A percentile compares a stretch with the other conserved stretches of the same genome.
phyloP scores from a whole-genome alignment of 805 yeast species.

The Clavispora carvajalis region DNA sequence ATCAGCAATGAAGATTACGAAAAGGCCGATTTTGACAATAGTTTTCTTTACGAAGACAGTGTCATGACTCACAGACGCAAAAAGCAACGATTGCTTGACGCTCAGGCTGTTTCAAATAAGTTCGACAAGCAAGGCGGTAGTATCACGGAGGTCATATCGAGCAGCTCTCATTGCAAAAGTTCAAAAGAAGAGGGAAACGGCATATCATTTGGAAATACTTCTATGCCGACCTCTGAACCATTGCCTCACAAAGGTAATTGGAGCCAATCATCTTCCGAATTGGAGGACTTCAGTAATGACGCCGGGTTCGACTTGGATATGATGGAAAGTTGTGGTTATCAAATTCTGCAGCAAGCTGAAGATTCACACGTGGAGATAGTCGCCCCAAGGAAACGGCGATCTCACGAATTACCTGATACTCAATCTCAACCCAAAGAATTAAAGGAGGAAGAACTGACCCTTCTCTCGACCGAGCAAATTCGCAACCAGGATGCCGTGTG shows the following conservation, averaged over 20 bases:
- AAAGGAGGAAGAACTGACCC: slow-evolving; percentile 9
- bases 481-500: slow-evolving; percentile 38
- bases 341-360: neutral
- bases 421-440: slow-evolving; percentile 3
- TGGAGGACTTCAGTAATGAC: slow-evolving; percentile 19
- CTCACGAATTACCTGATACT: slow-evolving; percentile 1
- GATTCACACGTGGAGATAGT: slow-evolving; percentile 2
- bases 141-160: neutral
- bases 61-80: slow-evolving; percentile 19
- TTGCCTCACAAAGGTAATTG: neutral
- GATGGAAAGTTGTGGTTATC: neutral
- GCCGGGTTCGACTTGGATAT: slow-evolving; percentile 6
- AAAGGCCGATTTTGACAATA: slow-evolving; percentile 11
- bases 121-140: neutral
- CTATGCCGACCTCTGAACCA: neutral
- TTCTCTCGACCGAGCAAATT: slow-evolving; percentile 10
- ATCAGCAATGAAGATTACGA: slow-evolving; percentile 6
- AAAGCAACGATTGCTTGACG: neutral
- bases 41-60: slow-evolving; percentile 22
- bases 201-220: neutral
- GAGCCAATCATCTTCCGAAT: slow-evolving; percentile 16
- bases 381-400: slow-evolving; percentile 6
- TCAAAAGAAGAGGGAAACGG: neutral
- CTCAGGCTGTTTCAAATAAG: neutral
- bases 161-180: neutral